phyloP scores from a whole-genome alignment of 2,329 filamentous ascomycete genomes.

The Penicillium sp. region DNA sequence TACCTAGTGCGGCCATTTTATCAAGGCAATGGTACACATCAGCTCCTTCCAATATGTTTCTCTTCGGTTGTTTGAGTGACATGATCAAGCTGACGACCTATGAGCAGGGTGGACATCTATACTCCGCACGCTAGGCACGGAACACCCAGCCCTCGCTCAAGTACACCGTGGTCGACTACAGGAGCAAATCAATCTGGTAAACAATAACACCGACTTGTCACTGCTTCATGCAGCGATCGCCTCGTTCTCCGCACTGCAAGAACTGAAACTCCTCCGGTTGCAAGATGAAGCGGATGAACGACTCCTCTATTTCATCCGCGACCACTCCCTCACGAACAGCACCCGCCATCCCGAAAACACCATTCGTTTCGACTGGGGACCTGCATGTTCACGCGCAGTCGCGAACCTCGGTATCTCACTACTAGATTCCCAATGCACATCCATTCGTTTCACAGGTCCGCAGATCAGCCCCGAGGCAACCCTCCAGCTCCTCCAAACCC shows the following conservation, averaged over 20 bases:
- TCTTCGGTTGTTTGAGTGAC: conserved; percentile 6
- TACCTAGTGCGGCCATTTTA: conserved; percentile 48
- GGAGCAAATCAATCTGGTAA: conserved; percentile 53
- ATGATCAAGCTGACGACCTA: conserved; percentile 22
- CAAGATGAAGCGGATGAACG: conserved; percentile 63
- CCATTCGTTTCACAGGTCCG: conserved; percentile 64
- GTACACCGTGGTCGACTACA: conserved; percentile 37
- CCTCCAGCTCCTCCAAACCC: conserved; percentile 53
- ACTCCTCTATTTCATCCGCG: conserved; percentile 57
- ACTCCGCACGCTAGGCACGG: conserved; percentile 23
- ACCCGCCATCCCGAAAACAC: conserved; percentile 23
- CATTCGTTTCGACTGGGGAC: conserved; percentile 62
- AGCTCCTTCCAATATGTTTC: conserved; percentile 17
- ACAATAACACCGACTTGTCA: conserved; percentile 54
- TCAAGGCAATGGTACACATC: conserved; percentile 40
- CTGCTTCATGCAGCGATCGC: conserved; percentile 60
- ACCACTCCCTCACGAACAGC: conserved; percentile 45
- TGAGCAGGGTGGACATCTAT: conserved; percentile 35
- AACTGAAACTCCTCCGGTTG: conserved; percentile 67
- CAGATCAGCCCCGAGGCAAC: conserved; percentile 66
- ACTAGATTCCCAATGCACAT: conserved; percentile 59
- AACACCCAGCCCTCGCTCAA: conserved; percentile 28
- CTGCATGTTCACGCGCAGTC: conserved; percentile 65
- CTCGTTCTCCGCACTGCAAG: conserved; percentile 64
- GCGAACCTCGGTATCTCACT: conserved; percentile 63